phyloP scores from a whole-genome alignment of 2,329 filamentous ascomycete species.

The Cryphonectria parasitica region DNA sequence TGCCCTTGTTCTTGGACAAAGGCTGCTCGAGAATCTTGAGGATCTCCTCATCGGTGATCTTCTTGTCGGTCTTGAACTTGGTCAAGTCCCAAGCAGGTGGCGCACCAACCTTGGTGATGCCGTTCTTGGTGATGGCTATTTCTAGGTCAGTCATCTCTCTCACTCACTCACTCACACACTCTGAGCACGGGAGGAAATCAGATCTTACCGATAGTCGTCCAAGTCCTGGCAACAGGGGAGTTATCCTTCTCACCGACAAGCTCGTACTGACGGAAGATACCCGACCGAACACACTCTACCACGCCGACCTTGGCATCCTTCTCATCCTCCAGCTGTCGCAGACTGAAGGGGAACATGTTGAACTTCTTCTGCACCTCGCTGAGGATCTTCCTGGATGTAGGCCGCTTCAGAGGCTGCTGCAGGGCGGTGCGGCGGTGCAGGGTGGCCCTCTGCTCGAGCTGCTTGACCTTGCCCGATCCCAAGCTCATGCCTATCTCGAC shows the following conservation, averaged over 20 bases:
- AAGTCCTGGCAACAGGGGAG: conserved; percentile 79
- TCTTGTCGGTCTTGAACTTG: conserved; percentile 94
- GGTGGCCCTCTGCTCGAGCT: conserved; percentile 82
- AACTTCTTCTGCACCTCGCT: conserved; percentile 98
- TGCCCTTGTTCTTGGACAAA: conserved; percentile 82
- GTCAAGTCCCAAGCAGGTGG: conserved; percentile 76
- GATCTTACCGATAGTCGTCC: conserved; percentile 87
- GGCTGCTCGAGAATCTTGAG: conserved; percentile 93
- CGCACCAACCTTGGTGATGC: conserved; percentile 81
- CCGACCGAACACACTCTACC: conserved; percentile 91
- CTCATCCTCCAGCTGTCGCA: conserved; percentile 96
- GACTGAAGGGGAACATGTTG: conserved; percentile 94
- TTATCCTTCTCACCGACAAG: conserved; percentile 92
- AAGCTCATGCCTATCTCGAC: conserved; percentile 93
- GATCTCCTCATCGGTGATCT: conserved; percentile 94
- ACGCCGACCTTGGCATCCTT: conserved; percentile 93
- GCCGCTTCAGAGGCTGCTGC: conserved; percentile 91
- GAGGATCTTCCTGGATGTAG: conserved; percentile 87
- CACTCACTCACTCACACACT: background rate
- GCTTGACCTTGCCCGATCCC: conserved; percentile 94
- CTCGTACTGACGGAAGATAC: conserved; percentile 94
- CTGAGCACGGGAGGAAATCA: conserved; percentile 28
- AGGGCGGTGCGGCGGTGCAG: conserved; percentile 91
- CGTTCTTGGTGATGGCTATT: conserved; percentile 95
- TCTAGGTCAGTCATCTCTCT: conserved; percentile 32